Conservation (phyloP, 2,329 filamentous ascomycete genomes). For the Epichloe amarillans region DNA sequence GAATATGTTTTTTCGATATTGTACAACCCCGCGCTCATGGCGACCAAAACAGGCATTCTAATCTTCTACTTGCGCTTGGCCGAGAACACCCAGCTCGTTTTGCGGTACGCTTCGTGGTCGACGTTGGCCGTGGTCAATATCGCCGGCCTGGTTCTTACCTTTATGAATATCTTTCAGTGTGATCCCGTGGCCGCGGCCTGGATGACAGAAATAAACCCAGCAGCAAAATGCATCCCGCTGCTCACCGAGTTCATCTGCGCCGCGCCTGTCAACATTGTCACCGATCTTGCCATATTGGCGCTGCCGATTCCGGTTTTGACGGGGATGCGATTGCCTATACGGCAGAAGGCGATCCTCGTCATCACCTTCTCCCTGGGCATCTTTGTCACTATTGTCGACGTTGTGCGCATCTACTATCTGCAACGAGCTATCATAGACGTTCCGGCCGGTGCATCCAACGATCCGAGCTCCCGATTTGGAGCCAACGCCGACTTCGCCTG, state of each 20-base stretch:
- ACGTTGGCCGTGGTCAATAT: constrained; percentile 67
- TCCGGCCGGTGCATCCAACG: constrained; percentile 22
- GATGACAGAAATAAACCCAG: constrained; percentile 21
- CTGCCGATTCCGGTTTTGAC: constrained; percentile 82
- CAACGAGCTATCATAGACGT: constrained; percentile 51
- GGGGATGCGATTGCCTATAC: constrained; percentile 67
- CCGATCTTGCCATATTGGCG: constrained; percentile 75
- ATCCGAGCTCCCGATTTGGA: constrained; percentile 34
- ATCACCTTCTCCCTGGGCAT: constrained; percentile 77
- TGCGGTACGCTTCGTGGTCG: constrained; percentile 70
- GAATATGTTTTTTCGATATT: constrained; percentile 54
- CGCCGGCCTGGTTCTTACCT: constrained; percentile 64
- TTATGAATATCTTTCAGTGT: constrained; percentile 84
- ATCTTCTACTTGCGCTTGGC: constrained; percentile 80
- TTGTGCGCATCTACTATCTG: constrained; percentile 79
- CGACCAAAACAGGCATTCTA: constrained; percentile 83
- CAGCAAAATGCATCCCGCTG: constrained; percentile 38
- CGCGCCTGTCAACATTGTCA: constrained; percentile 83
- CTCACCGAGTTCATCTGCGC: constrained; percentile 57
- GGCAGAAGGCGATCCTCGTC: constrained; percentile 79
- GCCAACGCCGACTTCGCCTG: constrained; percentile 43
- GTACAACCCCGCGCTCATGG: constrained; percentile 80
- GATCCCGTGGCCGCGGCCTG: constrained; percentile 60
- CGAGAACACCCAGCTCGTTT: constrained; percentile 60
- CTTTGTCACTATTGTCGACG: constrained; percentile 79